Conservation (phyloP, 768 basidiomycete genomes). For the Strobilomyces confusus region DNA sequence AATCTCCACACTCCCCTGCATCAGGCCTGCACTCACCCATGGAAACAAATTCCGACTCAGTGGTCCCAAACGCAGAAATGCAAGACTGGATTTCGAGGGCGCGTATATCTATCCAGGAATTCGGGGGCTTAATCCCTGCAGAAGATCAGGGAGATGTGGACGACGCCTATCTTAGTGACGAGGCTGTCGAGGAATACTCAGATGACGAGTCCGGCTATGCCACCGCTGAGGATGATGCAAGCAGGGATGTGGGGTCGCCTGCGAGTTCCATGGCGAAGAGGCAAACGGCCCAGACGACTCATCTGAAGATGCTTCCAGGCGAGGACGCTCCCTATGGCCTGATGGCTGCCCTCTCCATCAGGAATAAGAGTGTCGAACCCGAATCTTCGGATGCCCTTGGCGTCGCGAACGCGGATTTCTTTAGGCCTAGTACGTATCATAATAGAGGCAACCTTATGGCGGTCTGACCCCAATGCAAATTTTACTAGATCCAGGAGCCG, state of each 20-base stretch:
- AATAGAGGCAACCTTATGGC: not conserved
- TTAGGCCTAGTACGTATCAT: constrained; percentile 50
- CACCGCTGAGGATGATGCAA: constrained; percentile 22
- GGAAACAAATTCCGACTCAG: constrained; percentile 23
- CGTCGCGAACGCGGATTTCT: constrained; percentile 66
- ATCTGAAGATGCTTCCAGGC: constrained; percentile 52
- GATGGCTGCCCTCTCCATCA: constrained; percentile 61
- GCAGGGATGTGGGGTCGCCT: constrained; percentile 28
- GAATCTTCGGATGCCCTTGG: constrained; percentile 52
- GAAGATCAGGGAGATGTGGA: constrained; percentile 55
- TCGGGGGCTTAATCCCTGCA: constrained; percentile 62
- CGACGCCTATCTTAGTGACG: constrained; percentile 32
- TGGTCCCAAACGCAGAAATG: constrained; percentile 50
- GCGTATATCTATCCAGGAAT: constrained; percentile 61
- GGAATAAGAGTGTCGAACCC: constrained; percentile 42
- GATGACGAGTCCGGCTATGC: constrained; percentile 36
- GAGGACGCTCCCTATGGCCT: constrained; percentile 70
- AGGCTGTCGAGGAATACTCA: constrained; percentile 31
- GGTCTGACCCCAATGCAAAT: not conserved
- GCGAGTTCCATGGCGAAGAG: constrained; percentile 36
- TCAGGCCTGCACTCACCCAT: constrained; percentile 26
- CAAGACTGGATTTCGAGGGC: constrained; percentile 78
- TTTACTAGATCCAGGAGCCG: constrained; percentile 38
- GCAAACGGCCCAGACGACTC: constrained; percentile 36
- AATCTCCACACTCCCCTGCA: constrained; percentile 34